Conservation (phyloP, 306 rosid species). For the Sicyos edulis region DNA sequence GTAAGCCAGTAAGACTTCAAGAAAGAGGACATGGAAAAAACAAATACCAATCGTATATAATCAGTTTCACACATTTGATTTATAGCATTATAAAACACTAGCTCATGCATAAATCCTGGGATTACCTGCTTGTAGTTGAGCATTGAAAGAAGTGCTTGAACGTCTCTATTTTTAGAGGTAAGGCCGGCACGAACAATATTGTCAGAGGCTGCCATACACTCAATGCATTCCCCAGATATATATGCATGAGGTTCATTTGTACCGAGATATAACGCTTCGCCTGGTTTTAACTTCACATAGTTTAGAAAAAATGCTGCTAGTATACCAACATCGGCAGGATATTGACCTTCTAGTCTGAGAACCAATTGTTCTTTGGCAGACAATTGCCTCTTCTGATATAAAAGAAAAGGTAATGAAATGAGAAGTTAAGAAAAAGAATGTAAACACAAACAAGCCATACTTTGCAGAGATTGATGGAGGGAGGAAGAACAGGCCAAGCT, state of each 20-base stretch:
- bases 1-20: no score
- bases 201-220: conserved; percentile 43
- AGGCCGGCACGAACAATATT: conserved; percentile 42
- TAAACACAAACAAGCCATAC: neutral
- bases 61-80: neutral
- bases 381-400: conserved; percentile 32
- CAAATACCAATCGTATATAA: no score
- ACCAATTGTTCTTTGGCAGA: conserved; percentile 35
- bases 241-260: conserved; percentile 43
- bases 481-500: neutral
- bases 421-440: no score
- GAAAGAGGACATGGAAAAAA: no score
- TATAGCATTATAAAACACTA: neutral
- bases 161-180: conserved; percentile 33
- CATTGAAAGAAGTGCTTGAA: conserved; percentile 37
- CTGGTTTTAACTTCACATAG: conserved; percentile 34
- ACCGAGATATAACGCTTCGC: conserved; percentile 36
- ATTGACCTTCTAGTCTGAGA: conserved; percentile 34
- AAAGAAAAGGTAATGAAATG: neutral
- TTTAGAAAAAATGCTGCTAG: conserved; percentile 35
- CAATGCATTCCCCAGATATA: conserved; percentile 37
- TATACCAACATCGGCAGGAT: conserved; percentile 36
- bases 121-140: conserved; percentile 36
- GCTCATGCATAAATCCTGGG: neutral
- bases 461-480: no score